Conservation (phyloP, 139 green algal genomes). For the Chlamydomonas incerta region DNA sequence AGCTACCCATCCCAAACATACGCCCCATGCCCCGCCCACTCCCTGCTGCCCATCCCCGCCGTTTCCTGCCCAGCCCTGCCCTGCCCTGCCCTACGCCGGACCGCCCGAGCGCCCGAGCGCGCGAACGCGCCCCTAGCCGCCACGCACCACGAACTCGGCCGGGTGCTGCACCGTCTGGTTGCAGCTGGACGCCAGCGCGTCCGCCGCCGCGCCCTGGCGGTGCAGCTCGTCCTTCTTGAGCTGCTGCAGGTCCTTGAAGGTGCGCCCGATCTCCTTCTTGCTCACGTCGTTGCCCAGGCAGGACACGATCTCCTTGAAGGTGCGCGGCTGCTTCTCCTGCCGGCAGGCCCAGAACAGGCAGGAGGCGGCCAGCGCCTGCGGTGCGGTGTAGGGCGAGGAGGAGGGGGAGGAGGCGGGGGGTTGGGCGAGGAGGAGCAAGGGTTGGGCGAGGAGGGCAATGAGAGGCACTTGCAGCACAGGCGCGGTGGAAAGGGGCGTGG, state of each 20-base stretch:
- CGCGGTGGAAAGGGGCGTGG: no score
- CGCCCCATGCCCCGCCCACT: no score
- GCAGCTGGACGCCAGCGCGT: constrained; percentile 15
- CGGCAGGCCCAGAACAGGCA: constrained; percentile 91
- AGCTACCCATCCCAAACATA: no score
- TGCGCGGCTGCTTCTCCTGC: constrained; percentile 75
- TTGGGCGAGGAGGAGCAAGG: no score
- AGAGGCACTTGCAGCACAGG: no score
- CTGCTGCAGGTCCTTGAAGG: constrained; percentile 68
- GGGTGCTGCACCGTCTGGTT: constrained; percentile 42
- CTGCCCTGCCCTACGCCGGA: no score
- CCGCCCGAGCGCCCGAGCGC: no score
- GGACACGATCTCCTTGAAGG: constrained; percentile 91
- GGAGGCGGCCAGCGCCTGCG: constrained; percentile 81
- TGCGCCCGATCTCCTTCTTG: constrained; percentile 84
- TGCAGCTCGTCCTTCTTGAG: constrained; percentile 48
- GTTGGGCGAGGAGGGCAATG: no score
- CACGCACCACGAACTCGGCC: constrained; percentile 29
- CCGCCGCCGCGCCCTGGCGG: neutral
- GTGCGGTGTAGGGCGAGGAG: no score
- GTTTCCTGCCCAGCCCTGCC: no score
- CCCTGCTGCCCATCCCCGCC: no score
- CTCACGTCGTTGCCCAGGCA: constrained; percentile 55
- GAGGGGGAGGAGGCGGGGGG: no score
- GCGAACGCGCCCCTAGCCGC: neutral